Percentiles rank a stretch among this genome's conserved stretches.
These are phyloP conservation scores for Colletotrichum melonis DNA, from an alignment of 2,329 filamentous ascomycete genomes.

Conservation along the genomic window DNA sequence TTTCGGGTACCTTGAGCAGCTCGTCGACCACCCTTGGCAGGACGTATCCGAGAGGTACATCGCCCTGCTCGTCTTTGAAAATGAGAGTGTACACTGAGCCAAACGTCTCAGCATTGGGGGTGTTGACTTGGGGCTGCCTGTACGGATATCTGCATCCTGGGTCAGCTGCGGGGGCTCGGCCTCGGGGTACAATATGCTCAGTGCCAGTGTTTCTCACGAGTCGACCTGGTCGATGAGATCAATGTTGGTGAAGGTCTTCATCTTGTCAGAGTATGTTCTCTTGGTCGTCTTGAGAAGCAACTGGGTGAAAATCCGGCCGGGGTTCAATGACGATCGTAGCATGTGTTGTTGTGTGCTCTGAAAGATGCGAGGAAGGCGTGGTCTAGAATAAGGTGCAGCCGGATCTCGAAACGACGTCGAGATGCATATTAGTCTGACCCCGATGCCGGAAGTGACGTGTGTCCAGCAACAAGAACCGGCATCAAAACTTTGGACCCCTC, in stretches of 20 bases:
- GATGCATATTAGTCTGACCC: background rate
- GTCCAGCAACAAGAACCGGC: background rate
- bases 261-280: conserved; percentile 34
- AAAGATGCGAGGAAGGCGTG: background rate
- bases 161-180: conserved; percentile 2
- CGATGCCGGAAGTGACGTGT: background rate
- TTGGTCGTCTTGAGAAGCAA: conserved; percentile 9
- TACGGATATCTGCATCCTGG: conserved; percentile 77
- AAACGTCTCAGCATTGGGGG: conserved; percentile 64
- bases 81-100: conserved; percentile 75
- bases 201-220: conserved; percentile 54
- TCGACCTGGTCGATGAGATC: conserved; percentile 67
- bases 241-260: conserved; percentile 51
- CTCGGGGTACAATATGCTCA: background rate
- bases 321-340: background rate
- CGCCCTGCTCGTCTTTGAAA: conserved; percentile 72
- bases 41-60: conserved; percentile 72
- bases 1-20: conserved; percentile 59
- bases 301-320: background rate
- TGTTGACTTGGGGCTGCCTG: conserved; percentile 62
- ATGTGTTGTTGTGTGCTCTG: background rate
- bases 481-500: background rate
- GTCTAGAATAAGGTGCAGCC: background rate
- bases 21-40: conserved; percentile 61
- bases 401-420: background rate